Percentiles rank a stretch among this genome's conserved stretches.
phyloP scores from a whole-genome alignment of 305 asterid species.

The Stenogyne calaminthoides region DNA sequence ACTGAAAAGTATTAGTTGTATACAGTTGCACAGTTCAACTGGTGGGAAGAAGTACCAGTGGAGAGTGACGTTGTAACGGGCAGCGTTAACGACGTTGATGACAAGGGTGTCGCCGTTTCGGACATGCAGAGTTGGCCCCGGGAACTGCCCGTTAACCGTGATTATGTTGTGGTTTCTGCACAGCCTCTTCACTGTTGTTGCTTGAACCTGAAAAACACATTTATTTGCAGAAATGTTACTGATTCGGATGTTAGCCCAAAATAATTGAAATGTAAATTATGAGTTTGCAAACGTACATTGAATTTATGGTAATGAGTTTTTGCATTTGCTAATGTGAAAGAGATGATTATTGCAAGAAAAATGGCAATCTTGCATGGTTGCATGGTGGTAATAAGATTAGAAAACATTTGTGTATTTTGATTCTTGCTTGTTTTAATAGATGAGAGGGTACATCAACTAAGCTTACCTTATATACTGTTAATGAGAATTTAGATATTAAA shows the following conservation, averaged over 20 bases:
- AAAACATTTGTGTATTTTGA: background rate
- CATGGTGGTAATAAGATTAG: slow-evolving; percentile 21
- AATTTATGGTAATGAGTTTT: slow-evolving; percentile 53
- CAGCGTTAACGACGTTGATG: slow-evolving; percentile 44
- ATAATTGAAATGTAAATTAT: background rate
- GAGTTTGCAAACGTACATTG: slow-evolving; percentile 32
- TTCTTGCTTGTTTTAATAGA: slow-evolving; percentile 12
- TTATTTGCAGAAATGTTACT: background rate
- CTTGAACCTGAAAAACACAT: slow-evolving; percentile 37
- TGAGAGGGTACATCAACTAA: slow-evolving; percentile 3
- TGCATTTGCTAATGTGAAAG: slow-evolving; percentile 36
- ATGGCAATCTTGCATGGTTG: slow-evolving; percentile 25
- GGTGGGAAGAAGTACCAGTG: slow-evolving; percentile 41
- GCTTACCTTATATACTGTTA: slow-evolving; percentile 28
- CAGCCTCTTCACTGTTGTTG: slow-evolving; percentile 57
- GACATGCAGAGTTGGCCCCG: slow-evolving; percentile 48
- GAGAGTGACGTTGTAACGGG: slow-evolving; percentile 56
- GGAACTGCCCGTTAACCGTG: slow-evolving; percentile 57
- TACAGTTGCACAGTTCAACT: too few relatives aligned
- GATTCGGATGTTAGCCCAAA: background rate
- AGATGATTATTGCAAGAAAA: slow-evolving; percentile 29
- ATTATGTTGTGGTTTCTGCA: slow-evolving; percentile 53
- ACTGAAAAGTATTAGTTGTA: too few relatives aligned
- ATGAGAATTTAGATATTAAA: background rate
- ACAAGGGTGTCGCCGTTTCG: slow-evolving; percentile 53